Base-by-base conservation (phyloP, 2,329 filamentous ascomycete genomes). In the Curvularia hawaiiensis region DNA sequence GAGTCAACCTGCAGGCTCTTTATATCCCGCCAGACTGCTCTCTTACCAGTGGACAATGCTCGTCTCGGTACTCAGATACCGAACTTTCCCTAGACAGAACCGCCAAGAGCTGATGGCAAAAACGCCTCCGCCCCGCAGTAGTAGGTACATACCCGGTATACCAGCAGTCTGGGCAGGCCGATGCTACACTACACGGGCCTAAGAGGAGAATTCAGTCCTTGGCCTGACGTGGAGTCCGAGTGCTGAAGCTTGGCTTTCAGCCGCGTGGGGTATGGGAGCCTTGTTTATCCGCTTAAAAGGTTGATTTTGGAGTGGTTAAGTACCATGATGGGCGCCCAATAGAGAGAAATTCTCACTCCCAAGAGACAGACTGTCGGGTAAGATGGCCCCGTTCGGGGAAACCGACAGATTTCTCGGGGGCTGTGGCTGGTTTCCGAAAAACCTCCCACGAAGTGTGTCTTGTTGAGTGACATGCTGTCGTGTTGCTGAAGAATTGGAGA, bases 291-390 rank as follows among this genome's bases (percentile, higher is more conserved):
- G 56, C 50, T 58, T 28, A 22, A 44, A 26, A 47, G 10, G 31
- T 55, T n/a, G 14, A 30, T 49, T 30, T 35, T 30, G 44, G 50
- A 38, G 22, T 39, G 38, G 45, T 28, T 45, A 54, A 72, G 70
- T 59, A 74, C 71, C 69, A 33, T 74, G 70, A 68, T 74, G 71
- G 68, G 39, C 62, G 52, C 45, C 57, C 59, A 64, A 58, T 50
- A 48, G 43, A 51, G 61, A 61, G 59, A 56, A 57, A 50, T 66
- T 69, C 65, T 62, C 54, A 58, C 52, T 53, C 54, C 54, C 38
- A 63, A 62, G 52, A 43, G 45, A 59, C 43, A 39, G 46, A 52
- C 41, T 47, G 47, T 57, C 60, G 60, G 64, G 50, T 56, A 18
- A 30, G 52, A 41, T 54, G 48, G 39, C 62, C 63, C 43, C 22